Evolutionary conservation across 441 rosid species (phyloP).

Genomic region (Capsella rubella): DNA sequence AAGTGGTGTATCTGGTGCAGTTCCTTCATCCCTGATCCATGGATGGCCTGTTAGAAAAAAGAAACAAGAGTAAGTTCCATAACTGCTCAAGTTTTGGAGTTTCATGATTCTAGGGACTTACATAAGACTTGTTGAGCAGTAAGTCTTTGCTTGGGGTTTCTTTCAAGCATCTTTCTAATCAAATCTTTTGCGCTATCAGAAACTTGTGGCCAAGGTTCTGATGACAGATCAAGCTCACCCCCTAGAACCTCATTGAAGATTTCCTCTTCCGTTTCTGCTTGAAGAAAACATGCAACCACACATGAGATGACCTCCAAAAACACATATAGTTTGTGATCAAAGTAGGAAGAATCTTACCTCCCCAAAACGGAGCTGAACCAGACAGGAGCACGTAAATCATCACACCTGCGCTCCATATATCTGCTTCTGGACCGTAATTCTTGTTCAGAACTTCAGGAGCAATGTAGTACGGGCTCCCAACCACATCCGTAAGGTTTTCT

Average conservation of each 20-base stretch:
- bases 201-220: constrained; percentile 74
- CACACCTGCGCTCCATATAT: constrained; percentile 79
- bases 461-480: constrained; percentile 75
- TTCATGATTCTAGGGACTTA: constrained; percentile 40
- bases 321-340: not conserved
- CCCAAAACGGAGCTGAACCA: constrained; percentile 83
- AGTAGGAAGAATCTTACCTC: constrained; percentile 48
- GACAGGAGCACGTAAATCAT: constrained; percentile 62
- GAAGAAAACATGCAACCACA: not conserved
- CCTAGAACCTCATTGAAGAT: constrained; percentile 66
- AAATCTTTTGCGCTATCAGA: constrained; percentile 72
- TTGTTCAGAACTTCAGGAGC: constrained; percentile 67
- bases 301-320: constrained; percentile 17
- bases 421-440: constrained; percentile 68
- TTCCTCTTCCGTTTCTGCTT: constrained; percentile 60
- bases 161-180: constrained; percentile 62
- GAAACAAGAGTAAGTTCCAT: constrained; percentile 17
- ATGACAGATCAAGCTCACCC: constrained; percentile 65
- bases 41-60: constrained; percentile 57
- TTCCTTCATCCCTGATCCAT: constrained; percentile 65
- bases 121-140: constrained; percentile 71
- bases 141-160: constrained; percentile 57
- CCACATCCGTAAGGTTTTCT: constrained; percentile 59
- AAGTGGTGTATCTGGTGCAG: constrained; percentile 66
- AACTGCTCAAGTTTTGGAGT: not conserved